Evolutionary conservation across 148 eudicot genomes (phyloP), one percentile per base, ranked within the genome.

Genomic region (Chenopodium berlandieri): DNA sequence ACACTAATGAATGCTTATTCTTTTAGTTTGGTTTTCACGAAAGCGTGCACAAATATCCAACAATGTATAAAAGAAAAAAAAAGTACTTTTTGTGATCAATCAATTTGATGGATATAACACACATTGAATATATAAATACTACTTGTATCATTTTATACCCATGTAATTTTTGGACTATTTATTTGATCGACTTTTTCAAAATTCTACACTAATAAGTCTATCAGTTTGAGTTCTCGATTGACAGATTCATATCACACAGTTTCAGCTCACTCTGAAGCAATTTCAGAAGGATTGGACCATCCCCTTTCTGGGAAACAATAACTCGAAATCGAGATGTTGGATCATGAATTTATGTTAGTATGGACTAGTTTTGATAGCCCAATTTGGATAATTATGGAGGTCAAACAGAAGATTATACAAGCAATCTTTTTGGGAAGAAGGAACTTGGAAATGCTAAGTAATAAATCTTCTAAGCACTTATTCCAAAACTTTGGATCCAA

Each of bases 1-100:
- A 79, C 79, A 78, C 79, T 40, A 75, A 40, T 37, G 9, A 27
- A 12, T 52, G 65, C 19, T 52, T 62, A 54, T 58, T 54, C n/a
- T 32, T 66, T 66, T 14, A 46, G 22, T 63, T 37, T 76, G 67
- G 23, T 71, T 40, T 10, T 81, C 34, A 16, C 56, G 31, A 77
- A 78, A 71, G 79, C 75, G 22, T 77, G 81, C 71, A 48, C 54
- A 62, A 44, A 52, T 66, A 52, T 31, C 25, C 54, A 71, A 72
- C 12, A 48, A 47, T 78, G 74, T 83, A 77, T 40, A 40, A 40
- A 40, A 40, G 44, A 40, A 40, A 40, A 40, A 40, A 37, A 22
- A 73, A 46, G 2, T n/a, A 72, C 7, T 23, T n/a, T 74, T 66
- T 52, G 68, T 32, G 70, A 69, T 60, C 63, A 70, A 25, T 77